Conservation (phyloP, 352 stramenopile species). For the Phytophthora ohioensis region DNA sequence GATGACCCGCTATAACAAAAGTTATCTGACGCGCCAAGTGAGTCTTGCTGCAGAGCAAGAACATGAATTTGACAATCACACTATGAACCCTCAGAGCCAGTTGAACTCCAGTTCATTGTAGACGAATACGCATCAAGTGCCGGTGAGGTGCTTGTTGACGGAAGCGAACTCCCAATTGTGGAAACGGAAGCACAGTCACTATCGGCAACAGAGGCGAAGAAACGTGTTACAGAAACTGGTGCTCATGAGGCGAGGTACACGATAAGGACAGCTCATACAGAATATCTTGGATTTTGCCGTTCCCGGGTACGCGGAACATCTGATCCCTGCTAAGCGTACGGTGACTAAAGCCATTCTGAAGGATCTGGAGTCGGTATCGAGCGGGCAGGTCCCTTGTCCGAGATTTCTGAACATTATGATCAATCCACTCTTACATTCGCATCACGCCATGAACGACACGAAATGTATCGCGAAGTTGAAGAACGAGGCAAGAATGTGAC, state of each 20-base stretch:
- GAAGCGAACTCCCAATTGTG: background rate
- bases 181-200: background rate
- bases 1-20: conserved; percentile 4
- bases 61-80: conserved; percentile 2
- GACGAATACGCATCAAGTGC: conserved; percentile 1
- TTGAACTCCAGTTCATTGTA: background rate
- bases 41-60: background rate
- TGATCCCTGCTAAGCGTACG: background rate
- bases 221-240: no score
- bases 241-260: no score
- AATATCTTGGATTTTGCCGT: background rate
- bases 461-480: background rate
- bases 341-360: background rate
- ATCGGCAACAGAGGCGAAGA: conserved; percentile 1
- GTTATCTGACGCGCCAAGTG: background rate
- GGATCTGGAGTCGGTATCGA: background rate
- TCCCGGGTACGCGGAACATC: background rate
- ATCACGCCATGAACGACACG: no score
- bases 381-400: background rate
- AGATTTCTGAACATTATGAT: background rate
- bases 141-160: background rate
- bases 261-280: background rate
- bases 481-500: conserved; percentile 1
- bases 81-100: background rate
- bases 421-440: background rate